Conservation (phyloP, 495 filamentous ascomycete genomes). For the Talaromyces proteolyticus region DNA sequence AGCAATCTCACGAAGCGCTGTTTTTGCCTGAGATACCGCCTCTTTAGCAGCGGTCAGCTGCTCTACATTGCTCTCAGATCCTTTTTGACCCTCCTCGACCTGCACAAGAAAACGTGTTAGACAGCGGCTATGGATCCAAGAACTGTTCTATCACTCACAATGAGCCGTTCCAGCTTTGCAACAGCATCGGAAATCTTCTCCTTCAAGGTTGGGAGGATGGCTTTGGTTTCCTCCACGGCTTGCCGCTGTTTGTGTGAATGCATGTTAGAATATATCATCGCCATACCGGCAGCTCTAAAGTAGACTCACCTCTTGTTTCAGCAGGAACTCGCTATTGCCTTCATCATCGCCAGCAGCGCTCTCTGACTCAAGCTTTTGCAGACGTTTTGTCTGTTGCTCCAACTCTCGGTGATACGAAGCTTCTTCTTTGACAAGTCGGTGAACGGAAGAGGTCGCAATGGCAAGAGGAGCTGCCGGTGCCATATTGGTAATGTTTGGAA, state of each 20-base stretch:
- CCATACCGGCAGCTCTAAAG: not conserved
- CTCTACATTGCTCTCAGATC: constrained; percentile 44
- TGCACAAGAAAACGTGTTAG: constrained; percentile 5
- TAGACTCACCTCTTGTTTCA: constrained; percentile 74
- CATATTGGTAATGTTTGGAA: constrained; percentile 36
- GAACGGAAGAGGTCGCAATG: constrained; percentile 66
- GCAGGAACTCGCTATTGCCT: constrained; percentile 60
- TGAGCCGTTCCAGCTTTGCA: constrained; percentile 56
- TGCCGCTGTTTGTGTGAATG: constrained; percentile 48
- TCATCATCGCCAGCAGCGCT: constrained; percentile 46
- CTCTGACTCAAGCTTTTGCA: constrained; percentile 53
- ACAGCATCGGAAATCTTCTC: constrained; percentile 62
- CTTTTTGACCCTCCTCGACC: constrained; percentile 41
- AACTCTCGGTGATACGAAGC: constrained; percentile 82
- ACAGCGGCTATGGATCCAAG: not conserved
- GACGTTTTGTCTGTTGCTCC: constrained; percentile 59
- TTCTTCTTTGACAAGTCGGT: constrained; percentile 87
- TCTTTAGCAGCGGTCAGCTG: constrained; percentile 50
- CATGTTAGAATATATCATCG: constrained; percentile 7
- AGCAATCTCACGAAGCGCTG: constrained; percentile 34
- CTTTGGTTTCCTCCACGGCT: constrained; percentile 76
- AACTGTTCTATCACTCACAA: constrained; percentile 39
- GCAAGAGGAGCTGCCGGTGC: constrained; percentile 64
- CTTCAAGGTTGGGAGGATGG: constrained; percentile 63
- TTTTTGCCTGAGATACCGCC: constrained; percentile 55